Base-by-base conservation (phyloP, 2,329 filamentous ascomycete genomes). In the Aspergillus neoniger region DNA sequence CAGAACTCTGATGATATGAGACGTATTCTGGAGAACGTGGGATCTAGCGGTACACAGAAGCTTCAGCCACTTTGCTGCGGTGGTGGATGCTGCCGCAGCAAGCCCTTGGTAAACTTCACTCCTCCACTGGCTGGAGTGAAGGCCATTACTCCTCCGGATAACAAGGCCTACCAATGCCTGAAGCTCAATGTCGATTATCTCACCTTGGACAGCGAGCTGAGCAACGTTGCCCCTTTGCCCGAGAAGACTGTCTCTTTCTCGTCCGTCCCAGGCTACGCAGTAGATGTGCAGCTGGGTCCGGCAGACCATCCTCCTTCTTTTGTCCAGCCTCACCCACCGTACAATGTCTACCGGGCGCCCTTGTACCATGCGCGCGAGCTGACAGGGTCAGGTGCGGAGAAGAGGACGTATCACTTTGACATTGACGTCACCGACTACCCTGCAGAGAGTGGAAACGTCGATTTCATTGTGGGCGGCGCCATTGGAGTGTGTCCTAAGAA, bases 351-450 rank as follows among this genome's bases (percentile, higher is more conserved):
- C 77, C 90, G 92, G 1, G 93, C 94, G n/a, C 91, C 88, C 65
- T 86, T 99, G 50, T 89, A 92, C 77, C 88, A 88, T 69, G 86
- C 92, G 2, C 89, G 95, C 58, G 92, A 96, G 77, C 80, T 99
- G 73, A 99, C 95, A 12, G 90, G 87, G 73, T 82, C 86, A 23
- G 94, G 94, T 21, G 95, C 95, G 5, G 92, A 96, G 82, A 99
- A 99, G 85, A 86, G 94, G 62, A 99, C 95, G 0, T 96, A 94
- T 76, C 95, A 99, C 77, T 98, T 98, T 70, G 95, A 98, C 70
- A 86, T 99, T 48, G 95, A 99, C 70, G 90, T 99, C 53, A 97
- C 94, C 52, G 90, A 96, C 74, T 99, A 99, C 70, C 92, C 95
- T 0, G 85, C 87, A 19, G 92, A 96, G 78, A 84, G 85, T 58